Evolutionary conservation across 768 basidiomycete genomes (phyloP).

Genomic region (Lentinus brumalis): DNA sequence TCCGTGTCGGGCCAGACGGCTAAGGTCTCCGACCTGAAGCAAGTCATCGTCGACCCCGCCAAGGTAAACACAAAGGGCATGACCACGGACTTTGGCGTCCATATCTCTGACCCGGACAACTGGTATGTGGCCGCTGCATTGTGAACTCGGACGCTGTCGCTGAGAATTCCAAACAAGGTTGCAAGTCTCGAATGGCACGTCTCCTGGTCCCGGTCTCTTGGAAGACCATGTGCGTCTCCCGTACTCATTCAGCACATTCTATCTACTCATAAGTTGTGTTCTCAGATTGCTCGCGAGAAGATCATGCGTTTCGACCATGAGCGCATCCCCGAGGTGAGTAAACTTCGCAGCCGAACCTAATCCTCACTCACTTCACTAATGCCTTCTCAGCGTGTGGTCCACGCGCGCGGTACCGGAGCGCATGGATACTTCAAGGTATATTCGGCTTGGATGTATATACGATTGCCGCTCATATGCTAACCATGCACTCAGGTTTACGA

Average conservation of each 20-base stretch:
- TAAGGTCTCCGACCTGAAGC: slow-evolving; percentile 31
- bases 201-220: slow-evolving; percentile 71
- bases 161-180: slow-evolving; percentile 45
- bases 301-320: slow-evolving; percentile 84
- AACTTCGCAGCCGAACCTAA: background rate
- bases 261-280: background rate
- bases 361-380: background rate
- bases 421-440: slow-evolving; percentile 74
- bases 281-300: slow-evolving; percentile 62
- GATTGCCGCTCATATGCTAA: background rate
- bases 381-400: slow-evolving; percentile 60
- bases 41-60: slow-evolving; percentile 35
- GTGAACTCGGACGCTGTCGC: background rate
- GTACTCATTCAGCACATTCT: background rate
- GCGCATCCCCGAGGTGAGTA: slow-evolving; percentile 76
- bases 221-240: slow-evolving; percentile 56
- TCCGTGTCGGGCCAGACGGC: slow-evolving; percentile 24
- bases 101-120: slow-evolving; percentile 62
- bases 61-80: slow-evolving; percentile 32
- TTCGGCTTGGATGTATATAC: background rate
- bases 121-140: slow-evolving; percentile 43
- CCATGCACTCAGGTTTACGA: slow-evolving; percentile 46
- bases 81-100: slow-evolving; percentile 66
- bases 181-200: slow-evolving; percentile 46
- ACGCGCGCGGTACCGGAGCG: slow-evolving; percentile 73